Conservation (phyloP, 2,329 filamentous ascomycete species). For the Diaporthe ilicicola region DNA sequence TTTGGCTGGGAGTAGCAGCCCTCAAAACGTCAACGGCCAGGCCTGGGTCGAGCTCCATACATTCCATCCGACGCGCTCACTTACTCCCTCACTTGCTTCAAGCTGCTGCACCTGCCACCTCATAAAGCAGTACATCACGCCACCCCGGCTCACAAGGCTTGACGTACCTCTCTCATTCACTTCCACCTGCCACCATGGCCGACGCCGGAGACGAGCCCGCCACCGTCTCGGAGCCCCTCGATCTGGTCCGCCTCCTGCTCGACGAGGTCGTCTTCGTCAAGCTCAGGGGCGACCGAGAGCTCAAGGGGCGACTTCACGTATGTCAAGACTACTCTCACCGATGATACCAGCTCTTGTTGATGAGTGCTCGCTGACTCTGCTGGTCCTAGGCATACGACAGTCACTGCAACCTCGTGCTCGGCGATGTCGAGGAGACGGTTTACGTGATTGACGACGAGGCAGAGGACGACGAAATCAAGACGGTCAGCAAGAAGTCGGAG, state of each 20-base stretch:
- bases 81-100: background rate
- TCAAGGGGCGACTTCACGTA: slow-evolving; percentile 95
- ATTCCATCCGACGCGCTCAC: background rate
- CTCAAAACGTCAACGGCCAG: slow-evolving; percentile 17
- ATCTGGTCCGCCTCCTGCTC: slow-evolving; percentile 91
- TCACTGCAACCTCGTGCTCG: slow-evolving; percentile 95
- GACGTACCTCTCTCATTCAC: background rate
- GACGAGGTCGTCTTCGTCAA: slow-evolving; percentile 98
- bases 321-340: slow-evolving; percentile 42
- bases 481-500: slow-evolving; percentile 94
- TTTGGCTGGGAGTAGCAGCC: background rate
- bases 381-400: slow-evolving; percentile 87
- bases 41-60: slow-evolving; percentile 3
- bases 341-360: background rate
- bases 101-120: background rate
- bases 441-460: slow-evolving; percentile 89
- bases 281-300: slow-evolving; percentile 91
- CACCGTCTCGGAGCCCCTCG: slow-evolving; percentile 88
- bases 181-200: slow-evolving; percentile 69
- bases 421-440: slow-evolving; percentile 97
- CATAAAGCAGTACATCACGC: background rate
- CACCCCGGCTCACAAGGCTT: background rate
- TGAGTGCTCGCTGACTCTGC: slow-evolving; percentile 6
- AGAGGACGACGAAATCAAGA: slow-evolving; percentile 83
- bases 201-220: slow-evolving; percentile 79